These are phyloP conservation scores for Phytophthora boehmeriae DNA, from an alignment of 352 stramenopile species.

Conservation along the genomic window DNA sequence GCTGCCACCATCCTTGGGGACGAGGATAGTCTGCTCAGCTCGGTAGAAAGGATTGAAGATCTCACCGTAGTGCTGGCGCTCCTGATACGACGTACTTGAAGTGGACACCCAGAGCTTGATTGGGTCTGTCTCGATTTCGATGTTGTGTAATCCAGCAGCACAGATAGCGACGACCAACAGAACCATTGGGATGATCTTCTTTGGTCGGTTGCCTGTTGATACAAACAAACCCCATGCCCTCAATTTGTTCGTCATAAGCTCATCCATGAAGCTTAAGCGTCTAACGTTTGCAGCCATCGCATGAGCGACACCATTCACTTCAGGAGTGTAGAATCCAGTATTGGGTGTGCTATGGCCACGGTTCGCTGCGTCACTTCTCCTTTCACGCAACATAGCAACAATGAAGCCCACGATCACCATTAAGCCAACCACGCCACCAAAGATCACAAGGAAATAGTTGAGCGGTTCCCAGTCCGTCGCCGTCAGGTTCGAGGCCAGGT, in stretches of 20 bases:
- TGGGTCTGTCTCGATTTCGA: constrained; percentile 63
- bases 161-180: constrained; percentile 46
- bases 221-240: constrained; percentile 48
- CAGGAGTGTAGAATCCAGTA: constrained; percentile 30
- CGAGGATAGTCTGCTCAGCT: constrained; percentile 69
- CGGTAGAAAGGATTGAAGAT: constrained; percentile 80
- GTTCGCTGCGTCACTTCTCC: constrained; percentile 24
- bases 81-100: constrained; percentile 57
- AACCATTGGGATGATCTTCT: constrained; percentile 45
- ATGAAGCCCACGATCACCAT: constrained; percentile 52
- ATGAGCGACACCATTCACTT: constrained; percentile 25
- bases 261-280: constrained; percentile 48
- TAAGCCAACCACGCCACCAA: constrained; percentile 40
- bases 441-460: constrained; percentile 61
- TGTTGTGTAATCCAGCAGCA: constrained; percentile 40
- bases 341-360: constrained; percentile 24
- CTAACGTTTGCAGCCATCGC: constrained; percentile 22
- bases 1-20: constrained; percentile 62
- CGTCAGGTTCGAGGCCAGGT: constrained; percentile 44
- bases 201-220: constrained; percentile 40
- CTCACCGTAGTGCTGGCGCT: constrained; percentile 63
- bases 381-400: constrained; percentile 38
- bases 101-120: constrained; percentile 74
- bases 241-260: constrained; percentile 49
- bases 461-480: constrained; percentile 46